These are phyloP conservation scores for Lonicera japonica DNA, from an alignment of 129 eudicot genomes.

Conservation along the genomic window DNA sequence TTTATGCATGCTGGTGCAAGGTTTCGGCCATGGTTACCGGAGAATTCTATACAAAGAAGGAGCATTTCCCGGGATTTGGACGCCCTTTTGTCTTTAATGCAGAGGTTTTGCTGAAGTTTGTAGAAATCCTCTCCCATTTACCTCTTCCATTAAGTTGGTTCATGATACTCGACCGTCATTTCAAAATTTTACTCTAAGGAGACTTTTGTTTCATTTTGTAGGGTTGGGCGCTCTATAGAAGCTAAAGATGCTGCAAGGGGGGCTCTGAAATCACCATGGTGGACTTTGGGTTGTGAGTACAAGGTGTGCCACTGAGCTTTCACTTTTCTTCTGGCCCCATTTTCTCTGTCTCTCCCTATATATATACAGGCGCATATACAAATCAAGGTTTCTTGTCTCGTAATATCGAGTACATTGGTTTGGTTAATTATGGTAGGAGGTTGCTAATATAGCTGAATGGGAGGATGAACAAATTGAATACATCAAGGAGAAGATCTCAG, in stretches of 20 bases:
- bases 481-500: constrained; percentile 81
- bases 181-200: constrained; percentile 1
- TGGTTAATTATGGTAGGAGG: constrained; percentile 47
- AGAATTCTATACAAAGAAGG: constrained; percentile 89
- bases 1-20: constrained; percentile 41
- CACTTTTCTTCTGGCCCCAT: neutral
- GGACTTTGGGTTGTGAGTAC: constrained; percentile 96
- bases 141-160: constrained; percentile 5
- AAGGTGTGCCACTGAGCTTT: constrained; percentile 35
- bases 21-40: constrained; percentile 99
- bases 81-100: constrained; percentile 92
- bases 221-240: constrained; percentile 89
- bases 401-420: neutral
- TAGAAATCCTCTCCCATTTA: neutral
- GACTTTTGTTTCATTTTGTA: constrained; percentile 15
- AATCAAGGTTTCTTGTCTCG: neutral
- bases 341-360: neutral
- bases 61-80: constrained; percentile 99
- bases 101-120: constrained; percentile 74
- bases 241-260: constrained; percentile 98
- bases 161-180: neutral
- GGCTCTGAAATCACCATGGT: constrained; percentile 98
- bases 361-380: too few relatives aligned
- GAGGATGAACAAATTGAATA: constrained; percentile 97
- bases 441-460: constrained; percentile 91